A percentile compares a stretch with the other conserved stretches of the same genome.
Conservation (phyloP, 179 eudicot genomes). For the Amaranthus tricolor region DNA sequence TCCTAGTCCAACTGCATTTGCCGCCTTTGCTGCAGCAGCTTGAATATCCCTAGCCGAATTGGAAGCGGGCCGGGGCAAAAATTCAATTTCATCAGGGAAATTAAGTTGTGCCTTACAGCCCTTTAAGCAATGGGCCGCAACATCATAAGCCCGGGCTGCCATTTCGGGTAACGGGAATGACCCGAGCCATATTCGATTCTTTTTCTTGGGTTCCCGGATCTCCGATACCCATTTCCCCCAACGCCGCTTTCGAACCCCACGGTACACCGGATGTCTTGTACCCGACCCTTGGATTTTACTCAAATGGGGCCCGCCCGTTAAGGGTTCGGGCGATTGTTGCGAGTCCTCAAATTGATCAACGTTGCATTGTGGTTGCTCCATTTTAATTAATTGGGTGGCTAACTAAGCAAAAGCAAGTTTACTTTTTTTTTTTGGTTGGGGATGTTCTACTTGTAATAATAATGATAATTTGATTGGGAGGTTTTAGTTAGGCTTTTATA, state of each 20-base stretch:
- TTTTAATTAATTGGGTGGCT: not conserved
- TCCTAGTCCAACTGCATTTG: conserved; percentile 27
- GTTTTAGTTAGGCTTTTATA: not conserved
- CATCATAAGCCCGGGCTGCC: conserved; percentile 74
- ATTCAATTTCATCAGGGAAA: conserved; percentile 51
- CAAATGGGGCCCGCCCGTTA: not conserved
- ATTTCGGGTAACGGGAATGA: conserved; percentile 57
- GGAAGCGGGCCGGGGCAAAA: conserved; percentile 43
- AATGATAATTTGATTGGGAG: not conserved
- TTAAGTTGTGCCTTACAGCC: conserved; percentile 55
- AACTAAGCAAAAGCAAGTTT: not conserved
- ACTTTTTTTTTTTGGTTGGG: not conserved
- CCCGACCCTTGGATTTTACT: conserved; percentile 10
- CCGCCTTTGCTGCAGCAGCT: conserved; percentile 54
- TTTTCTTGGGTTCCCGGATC: conserved; percentile 61
- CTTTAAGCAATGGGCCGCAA: conserved; percentile 56
- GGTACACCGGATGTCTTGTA: conserved; percentile 56
- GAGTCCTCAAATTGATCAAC: conserved; percentile 20
- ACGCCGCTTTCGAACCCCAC: conserved; percentile 54
- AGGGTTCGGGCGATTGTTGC: conserved; percentile 20
- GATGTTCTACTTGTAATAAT: not conserved
- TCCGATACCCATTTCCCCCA: conserved; percentile 87
- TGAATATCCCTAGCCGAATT: conserved; percentile 55
- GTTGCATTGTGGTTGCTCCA: conserved; percentile 41
- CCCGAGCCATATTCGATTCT: conserved; percentile 65